Evolutionary conservation across 2,329 filamentous ascomycete species (phyloP).

Genomic region (Trichoderma sp.): DNA sequence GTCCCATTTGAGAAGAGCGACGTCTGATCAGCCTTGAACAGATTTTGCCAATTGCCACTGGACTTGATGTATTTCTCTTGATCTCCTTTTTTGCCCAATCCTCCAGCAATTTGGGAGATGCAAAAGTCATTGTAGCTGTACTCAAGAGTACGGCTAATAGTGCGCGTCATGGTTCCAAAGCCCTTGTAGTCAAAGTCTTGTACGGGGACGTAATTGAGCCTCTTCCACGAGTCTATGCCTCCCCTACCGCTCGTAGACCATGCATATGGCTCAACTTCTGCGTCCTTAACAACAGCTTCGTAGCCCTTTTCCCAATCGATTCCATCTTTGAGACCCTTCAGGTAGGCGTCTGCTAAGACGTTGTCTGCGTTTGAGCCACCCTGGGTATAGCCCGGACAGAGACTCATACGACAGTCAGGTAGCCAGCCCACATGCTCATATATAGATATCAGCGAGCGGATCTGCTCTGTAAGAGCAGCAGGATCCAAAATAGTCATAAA

Average conservation of each 20-base stretch:
- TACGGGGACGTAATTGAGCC: slow-evolving; percentile 66
- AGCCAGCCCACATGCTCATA: slow-evolving; percentile 68
- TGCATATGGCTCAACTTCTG: slow-evolving; percentile 65
- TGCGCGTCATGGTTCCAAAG: slow-evolving; percentile 67
- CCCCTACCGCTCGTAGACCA: slow-evolving; percentile 70
- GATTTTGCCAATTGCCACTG: slow-evolving; percentile 64
- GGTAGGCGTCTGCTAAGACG: slow-evolving; percentile 62
- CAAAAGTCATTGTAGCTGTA: slow-evolving; percentile 77
- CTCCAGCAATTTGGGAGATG: slow-evolving; percentile 59
- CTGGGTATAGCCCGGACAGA: slow-evolving; percentile 71
- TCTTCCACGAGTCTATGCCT: slow-evolving; percentile 69
- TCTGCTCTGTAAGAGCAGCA: slow-evolving; percentile 59
- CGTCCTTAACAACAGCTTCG: slow-evolving; percentile 68
- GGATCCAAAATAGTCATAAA: slow-evolving; percentile 68
- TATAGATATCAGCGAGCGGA: slow-evolving; percentile 68
- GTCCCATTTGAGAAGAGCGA: slow-evolving; percentile 51
- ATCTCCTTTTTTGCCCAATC: slow-evolving; percentile 53
- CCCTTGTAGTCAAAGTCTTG: slow-evolving; percentile 65
- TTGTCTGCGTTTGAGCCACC: slow-evolving; percentile 73
- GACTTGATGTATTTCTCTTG: slow-evolving; percentile 57
- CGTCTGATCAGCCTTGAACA: slow-evolving; percentile 58
- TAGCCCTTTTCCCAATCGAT: slow-evolving; percentile 68
- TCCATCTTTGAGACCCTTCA: slow-evolving; percentile 60
- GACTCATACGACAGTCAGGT: slow-evolving; percentile 73
- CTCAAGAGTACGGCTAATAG: slow-evolving; percentile 69